Evolutionary conservation across 2,329 filamentous ascomycete genomes (phyloP), one percentile per base, ranked within the genome.

Genomic region (Monosporascus sp.): DNA sequence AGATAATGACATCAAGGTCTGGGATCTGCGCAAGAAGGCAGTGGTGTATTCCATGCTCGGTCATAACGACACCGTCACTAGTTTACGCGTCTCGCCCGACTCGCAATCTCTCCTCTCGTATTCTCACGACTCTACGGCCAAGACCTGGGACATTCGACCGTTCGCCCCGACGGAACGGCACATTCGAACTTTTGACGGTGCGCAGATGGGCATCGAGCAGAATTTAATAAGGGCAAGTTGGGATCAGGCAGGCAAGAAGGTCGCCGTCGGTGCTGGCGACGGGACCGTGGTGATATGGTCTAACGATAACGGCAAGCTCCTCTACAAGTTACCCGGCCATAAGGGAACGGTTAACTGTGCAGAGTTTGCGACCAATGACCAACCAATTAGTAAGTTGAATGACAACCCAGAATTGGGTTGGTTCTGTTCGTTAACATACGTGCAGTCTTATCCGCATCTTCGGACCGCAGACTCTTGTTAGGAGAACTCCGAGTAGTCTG

Each of bases 1-100:
- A 62, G 94, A 97, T 74, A 97, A 97, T 67, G 91, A 95, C 63
- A 96, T 99, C 69, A 91, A 92, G 64, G 92, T 96, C 20, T 99
- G 94, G 93, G 94, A 99, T 71, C 74, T 97, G 66, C 85, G 94
- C 60, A 97, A 96, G 76, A 91, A 95, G 72, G 82, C 87, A 7
- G 82, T 95, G 3, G 85, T 91, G 6, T 97, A 97, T 71, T 87
- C 88, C 2, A 86, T 99, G 79, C 73, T 88, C 14, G 94, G 94
- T 0, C 94, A 99, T 69, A 87, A 85, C 51, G 94, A 99, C 68
- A 97, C 93, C 0, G 79, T 99, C 58, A 96, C 92, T 3, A 96
- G 91, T 14, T 78, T 99, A 47, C 80, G 88, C 51, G 83, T 97
- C n/a, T 97, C 93, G 2, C 93, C 94, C 0, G 93, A 99, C 69